phyloP scores from a whole-genome alignment of 1,284 basidiomycete genomes.

The Malassezia brasiliensis region DNA sequence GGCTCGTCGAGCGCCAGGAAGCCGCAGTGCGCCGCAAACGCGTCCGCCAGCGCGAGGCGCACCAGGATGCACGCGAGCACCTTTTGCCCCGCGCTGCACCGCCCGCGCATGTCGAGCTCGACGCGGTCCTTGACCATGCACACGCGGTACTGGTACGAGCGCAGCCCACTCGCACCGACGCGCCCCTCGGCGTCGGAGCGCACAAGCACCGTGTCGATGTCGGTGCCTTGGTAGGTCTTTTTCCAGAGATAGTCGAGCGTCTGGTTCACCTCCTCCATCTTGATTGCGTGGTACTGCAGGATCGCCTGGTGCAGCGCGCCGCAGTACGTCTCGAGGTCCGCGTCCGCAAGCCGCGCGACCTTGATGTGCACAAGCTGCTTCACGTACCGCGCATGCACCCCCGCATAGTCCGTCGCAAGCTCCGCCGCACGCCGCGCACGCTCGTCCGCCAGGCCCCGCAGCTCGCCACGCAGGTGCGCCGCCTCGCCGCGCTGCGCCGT shows the following conservation, averaged over 20 bases:
- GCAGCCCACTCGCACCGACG: conserved; percentile 43
- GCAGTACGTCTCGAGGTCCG: conserved; percentile 77
- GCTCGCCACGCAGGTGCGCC: conserved; percentile 35
- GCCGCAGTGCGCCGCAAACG: conserved; percentile 92
- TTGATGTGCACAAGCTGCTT: conserved; percentile 90
- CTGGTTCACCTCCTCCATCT: conserved; percentile 99
- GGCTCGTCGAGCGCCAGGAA: conserved; percentile 96
- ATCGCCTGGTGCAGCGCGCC: conserved; percentile 90
- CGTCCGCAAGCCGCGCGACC: conserved; percentile 46
- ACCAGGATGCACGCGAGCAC: conserved; percentile 99
- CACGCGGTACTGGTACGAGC: conserved; percentile 94
- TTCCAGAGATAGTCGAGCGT: conserved; percentile 69
- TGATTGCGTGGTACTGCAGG: conserved; percentile 94
- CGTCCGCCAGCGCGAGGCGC: conserved; percentile 90
- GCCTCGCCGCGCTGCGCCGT: conserved; percentile 62
- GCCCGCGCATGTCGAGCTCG: conserved; percentile 98
- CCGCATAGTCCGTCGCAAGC: conserved; percentile 69
- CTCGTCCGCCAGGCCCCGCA: conserved; percentile 30
- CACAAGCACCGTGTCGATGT: conserved; percentile 96
- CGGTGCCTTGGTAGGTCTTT: conserved; percentile 97
- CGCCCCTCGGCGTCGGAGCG: conserved; percentile 77
- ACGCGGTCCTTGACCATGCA: conserved; percentile 95
- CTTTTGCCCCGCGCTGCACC: conserved; percentile 96
- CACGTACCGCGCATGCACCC: conserved; percentile 73
- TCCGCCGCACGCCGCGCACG: conserved; percentile 58